Conservation (phyloP, 2,329 filamentous ascomycete species). For the Anthostomella pinea region DNA sequence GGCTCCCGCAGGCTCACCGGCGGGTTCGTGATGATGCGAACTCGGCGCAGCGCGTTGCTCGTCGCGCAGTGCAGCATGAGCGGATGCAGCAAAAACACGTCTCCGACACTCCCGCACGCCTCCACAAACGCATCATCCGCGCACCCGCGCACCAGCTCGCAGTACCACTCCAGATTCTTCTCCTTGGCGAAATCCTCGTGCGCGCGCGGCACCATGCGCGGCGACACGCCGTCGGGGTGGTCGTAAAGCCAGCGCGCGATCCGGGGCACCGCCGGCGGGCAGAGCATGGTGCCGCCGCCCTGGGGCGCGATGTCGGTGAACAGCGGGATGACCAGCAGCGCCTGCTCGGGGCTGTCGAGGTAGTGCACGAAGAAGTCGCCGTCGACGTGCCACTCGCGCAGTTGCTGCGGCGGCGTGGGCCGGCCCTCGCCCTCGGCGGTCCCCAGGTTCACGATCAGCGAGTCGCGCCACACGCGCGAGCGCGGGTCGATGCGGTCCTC, state of each 20-base stretch:
- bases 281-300: conserved; percentile 65
- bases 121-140: conserved; percentile 45
- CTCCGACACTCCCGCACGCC: conserved; percentile 50
- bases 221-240: conserved; percentile 63
- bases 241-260: conserved; percentile 58
- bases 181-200: conserved; percentile 44
- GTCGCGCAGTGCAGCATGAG: conserved; percentile 58
- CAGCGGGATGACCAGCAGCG: conserved; percentile 63
- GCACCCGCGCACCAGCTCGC: conserved; percentile 36
- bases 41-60: conserved; percentile 43
- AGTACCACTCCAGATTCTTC: conserved; percentile 45
- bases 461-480: conserved; percentile 61
- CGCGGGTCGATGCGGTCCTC: conserved; percentile 49
- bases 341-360: conserved; percentile 68
- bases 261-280: conserved; percentile 54
- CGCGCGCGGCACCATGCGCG: conserved; percentile 59
- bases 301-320: conserved; percentile 60
- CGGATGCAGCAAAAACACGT: conserved; percentile 58
- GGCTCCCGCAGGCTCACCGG: conserved; percentile 51
- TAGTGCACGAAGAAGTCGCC: conserved; percentile 73
- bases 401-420: conserved; percentile 47
- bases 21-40: conserved; percentile 56
- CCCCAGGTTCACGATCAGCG: conserved; percentile 68
- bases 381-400: conserved; percentile 65
- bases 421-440: conserved; percentile 49